Evolutionary conservation across 2,329 filamentous ascomycete species (phyloP), one percentile per base, ranked within the genome.

Genomic region (Arthrobotrys iridis): DNA sequence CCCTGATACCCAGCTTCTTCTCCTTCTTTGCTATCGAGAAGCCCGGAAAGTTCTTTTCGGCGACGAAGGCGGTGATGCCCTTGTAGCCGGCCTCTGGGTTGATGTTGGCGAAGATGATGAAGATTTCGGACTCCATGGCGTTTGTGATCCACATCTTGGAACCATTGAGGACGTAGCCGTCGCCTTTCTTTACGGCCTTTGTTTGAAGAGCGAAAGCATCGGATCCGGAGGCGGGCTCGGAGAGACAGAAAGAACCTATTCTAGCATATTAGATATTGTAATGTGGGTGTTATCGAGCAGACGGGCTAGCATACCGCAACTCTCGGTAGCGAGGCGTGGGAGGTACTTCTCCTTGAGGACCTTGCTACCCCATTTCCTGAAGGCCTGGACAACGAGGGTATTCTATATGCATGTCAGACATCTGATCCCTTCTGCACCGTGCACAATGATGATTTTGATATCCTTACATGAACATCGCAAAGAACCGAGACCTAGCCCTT

Each of bases 101-200:
- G 40, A 99, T 86, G 84, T 97, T 99, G 81, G 95, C 95, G 81
- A 99, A 99, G 71, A 99, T 95, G 81, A 99, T 94, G 85, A 97
- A 99, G 85, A 98, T 90, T 74, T 89, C 89, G 18, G 95, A 91
- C 84, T 99, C 95, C 85, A 94, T 90, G 58, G 91, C 91, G 86
- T 99, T 99, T 77, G 95, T 99, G 84, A 99, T 99, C 95, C 95
- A 99, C 95, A 99, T 99, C 88, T 99, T 99, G 83, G 88, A 89
- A 57, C 95, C 95, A 76, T 88, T 91, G 83, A 99, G 91, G 83
- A 87, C 90, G 85, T 94, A 99, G 35, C 77, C 77, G 55, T 71
- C 77, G 33, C 94, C 93, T 77, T 92, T 95, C 85, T 93, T 92
- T 70, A 88, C 89, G 45, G 95, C 95, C 82, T 92, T 93, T 68